These are phyloP conservation scores for Penicillium roqueforti DNA, from an alignment of 495 filamentous ascomycete genomes.

Conservation along the genomic window DNA sequence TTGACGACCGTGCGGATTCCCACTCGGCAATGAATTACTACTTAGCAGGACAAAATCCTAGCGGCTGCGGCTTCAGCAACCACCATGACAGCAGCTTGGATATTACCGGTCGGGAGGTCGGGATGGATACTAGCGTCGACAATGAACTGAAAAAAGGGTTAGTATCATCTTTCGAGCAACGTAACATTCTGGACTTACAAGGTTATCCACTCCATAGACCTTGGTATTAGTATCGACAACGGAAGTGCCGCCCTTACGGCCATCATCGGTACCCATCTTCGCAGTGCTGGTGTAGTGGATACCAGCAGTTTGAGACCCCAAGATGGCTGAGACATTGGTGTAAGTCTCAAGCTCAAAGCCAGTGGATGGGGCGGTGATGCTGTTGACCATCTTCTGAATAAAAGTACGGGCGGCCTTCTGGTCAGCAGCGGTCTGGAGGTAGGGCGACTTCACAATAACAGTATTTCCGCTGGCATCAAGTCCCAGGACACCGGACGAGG, in stretches of 20 bases:
- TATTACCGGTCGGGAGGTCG: constrained; percentile 44
- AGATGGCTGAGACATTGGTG: constrained; percentile 50
- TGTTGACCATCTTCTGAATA: constrained; percentile 47
- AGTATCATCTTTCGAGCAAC: not conserved
- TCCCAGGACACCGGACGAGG: constrained; percentile 55
- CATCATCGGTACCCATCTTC: constrained; percentile 66
- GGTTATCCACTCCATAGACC: constrained; percentile 68
- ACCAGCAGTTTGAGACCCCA: constrained; percentile 44
- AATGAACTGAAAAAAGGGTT: constrained; percentile 22
- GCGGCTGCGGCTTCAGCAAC: constrained; percentile 40
- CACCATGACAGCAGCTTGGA: constrained; percentile 41
- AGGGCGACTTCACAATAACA: constrained; percentile 49
- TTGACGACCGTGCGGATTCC: not conserved
- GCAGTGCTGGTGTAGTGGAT: constrained; percentile 68
- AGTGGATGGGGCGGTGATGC: constrained; percentile 52
- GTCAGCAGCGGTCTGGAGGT: constrained; percentile 25
- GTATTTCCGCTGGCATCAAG: constrained; percentile 55
- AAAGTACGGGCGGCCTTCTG: constrained; percentile 20
- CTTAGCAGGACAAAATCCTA: constrained; percentile 23
- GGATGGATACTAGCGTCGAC: constrained; percentile 43
- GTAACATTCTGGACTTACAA: constrained; percentile 32
- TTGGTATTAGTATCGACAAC: constrained; percentile 68
- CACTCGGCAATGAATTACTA: constrained; percentile 5
- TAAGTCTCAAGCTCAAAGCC: constrained; percentile 50
- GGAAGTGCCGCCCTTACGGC: constrained; percentile 56